Evolutionary conservation across 2,329 filamentous ascomycete genomes (phyloP).

Genomic region (Samsoniella hepiali): DNA sequence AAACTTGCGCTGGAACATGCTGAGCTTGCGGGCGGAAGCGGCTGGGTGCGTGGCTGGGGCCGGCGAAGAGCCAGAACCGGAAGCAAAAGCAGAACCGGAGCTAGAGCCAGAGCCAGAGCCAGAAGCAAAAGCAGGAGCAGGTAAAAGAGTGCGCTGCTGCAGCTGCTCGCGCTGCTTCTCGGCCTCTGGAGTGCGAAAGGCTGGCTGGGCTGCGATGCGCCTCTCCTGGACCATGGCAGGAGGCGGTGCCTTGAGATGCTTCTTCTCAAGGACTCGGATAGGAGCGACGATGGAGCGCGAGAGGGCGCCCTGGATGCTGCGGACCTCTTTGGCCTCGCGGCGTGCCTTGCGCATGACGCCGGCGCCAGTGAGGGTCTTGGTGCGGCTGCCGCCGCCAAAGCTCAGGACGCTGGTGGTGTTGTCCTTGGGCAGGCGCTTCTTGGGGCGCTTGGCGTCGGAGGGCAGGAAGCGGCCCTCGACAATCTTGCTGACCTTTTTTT

Average conservation of each 20-base stretch:
- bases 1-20: slow-evolving; percentile 18
- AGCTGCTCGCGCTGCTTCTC: slow-evolving; percentile 21
- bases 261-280: slow-evolving; percentile 32
- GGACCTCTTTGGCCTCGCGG: slow-evolving; percentile 54
- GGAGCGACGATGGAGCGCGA: slow-evolving; percentile 31
- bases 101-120: too few relatives aligned
- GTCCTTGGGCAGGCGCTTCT: slow-evolving; percentile 32
- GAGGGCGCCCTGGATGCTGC: slow-evolving; percentile 45
- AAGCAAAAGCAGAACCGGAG: too few relatives aligned
- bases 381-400: slow-evolving; percentile 48
- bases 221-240: slow-evolving; percentile 52
- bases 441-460: slow-evolving; percentile 28
- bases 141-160: background rate
- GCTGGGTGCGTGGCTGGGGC: slow-evolving; percentile 16
- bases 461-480: slow-evolving; percentile 50
- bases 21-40: background rate
- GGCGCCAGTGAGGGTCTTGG: slow-evolving; percentile 49
- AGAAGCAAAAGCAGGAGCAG: background rate
- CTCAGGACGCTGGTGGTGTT: slow-evolving; percentile 34
- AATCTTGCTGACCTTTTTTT: slow-evolving; percentile 55
- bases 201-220: slow-evolving; percentile 41
- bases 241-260: slow-evolving; percentile 46
- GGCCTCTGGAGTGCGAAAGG: slow-evolving; percentile 28
- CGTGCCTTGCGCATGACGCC: slow-evolving; percentile 55
- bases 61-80: background rate